Base-by-base conservation (phyloP, 805 yeast genomes). In the Candida saitoana region DNA sequence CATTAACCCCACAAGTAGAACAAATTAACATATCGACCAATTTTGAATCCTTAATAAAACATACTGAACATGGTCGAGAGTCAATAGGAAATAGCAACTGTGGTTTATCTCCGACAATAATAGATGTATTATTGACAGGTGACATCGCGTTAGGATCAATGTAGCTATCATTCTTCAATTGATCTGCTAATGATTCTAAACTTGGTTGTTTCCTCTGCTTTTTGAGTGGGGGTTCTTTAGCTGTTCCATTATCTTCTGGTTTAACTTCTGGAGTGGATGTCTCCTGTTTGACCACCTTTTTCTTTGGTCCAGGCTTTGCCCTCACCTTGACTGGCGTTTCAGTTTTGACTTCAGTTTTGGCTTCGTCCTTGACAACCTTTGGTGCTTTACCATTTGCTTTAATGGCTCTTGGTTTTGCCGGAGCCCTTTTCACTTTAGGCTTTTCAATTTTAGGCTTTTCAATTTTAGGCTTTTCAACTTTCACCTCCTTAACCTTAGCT, bases 401-500 rank as follows among this genome's bases (percentile, higher is more conserved):
- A 14, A 12, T 11, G 32, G 32, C 5, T 29, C 32, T 35, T 50
- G 25, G 48, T 46, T 36, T 38, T 36, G 30, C 25, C 16, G 35
- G 25, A n/a, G 4, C 11, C 42, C 48, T 48, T 24, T 37, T 35
- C 22, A 34, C 34, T 35, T 40, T 36, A 20, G 18, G 29, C 34
- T 42, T 48, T 27, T 36, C 39, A 16, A 18, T 17, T 16, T 39
- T 19, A 24, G 29, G 36, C 37, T 39, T 9, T 17, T 39, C 33
- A 5, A 14, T 24, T 41, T 39, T 39, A 17, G 78, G 91, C 38
- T 65, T 87, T 29, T 78, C 86, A 87, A 86, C 91, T 36, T 69
- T 88, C 49, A 80, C 84, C 30, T 82, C 96, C 2, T 89, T 89
- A 62, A 57, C 78, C 42, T 71, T 89, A 11, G 18, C 18, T 18